phyloP scores from a whole-genome alignment of 805 yeast species.

The Candida qinlingensis region DNA sequence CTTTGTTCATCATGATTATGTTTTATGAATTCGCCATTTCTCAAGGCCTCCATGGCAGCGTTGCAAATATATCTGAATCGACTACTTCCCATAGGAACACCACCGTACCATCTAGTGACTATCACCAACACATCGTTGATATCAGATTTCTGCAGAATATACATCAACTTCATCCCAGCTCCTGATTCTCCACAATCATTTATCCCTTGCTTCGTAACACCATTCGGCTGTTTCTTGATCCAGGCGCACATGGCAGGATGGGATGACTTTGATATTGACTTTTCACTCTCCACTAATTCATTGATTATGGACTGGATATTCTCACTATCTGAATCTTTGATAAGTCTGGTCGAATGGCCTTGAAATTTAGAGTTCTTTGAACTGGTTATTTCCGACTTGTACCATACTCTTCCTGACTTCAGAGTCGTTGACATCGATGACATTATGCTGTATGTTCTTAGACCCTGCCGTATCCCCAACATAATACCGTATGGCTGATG shows the following conservation, averaged over 20 bases:
- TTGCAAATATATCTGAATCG: constrained; percentile 64
- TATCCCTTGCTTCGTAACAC: constrained; percentile 45
- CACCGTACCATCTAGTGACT: constrained; percentile 82
- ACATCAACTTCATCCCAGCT: constrained; percentile 57
- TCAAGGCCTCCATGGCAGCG: constrained; percentile 45
- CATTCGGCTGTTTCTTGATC: constrained; percentile 40
- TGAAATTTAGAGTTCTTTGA: constrained; percentile 64
- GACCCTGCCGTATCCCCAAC: neutral
- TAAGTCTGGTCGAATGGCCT: constrained; percentile 47
- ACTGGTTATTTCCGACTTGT: constrained; percentile 32
- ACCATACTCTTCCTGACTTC: constrained; percentile 29
- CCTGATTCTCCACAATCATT: constrained; percentile 73
- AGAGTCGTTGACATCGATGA: neutral
- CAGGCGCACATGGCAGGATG: constrained; percentile 77
- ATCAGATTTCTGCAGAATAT: constrained; percentile 44
- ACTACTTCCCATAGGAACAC: constrained; percentile 64
- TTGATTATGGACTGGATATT: constrained; percentile 27
- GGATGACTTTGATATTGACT: constrained; percentile 48
- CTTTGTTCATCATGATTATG: neutral
- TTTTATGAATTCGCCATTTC: neutral
- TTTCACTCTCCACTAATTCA: constrained; percentile 39
- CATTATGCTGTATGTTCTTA: neutral
- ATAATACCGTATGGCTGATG: too few species aligned
- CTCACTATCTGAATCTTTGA: neutral
- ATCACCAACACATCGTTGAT: constrained; percentile 54